Base-by-base conservation (phyloP, 2,329 filamentous ascomycete species). In the Sordariomycetes sp. region DNA sequence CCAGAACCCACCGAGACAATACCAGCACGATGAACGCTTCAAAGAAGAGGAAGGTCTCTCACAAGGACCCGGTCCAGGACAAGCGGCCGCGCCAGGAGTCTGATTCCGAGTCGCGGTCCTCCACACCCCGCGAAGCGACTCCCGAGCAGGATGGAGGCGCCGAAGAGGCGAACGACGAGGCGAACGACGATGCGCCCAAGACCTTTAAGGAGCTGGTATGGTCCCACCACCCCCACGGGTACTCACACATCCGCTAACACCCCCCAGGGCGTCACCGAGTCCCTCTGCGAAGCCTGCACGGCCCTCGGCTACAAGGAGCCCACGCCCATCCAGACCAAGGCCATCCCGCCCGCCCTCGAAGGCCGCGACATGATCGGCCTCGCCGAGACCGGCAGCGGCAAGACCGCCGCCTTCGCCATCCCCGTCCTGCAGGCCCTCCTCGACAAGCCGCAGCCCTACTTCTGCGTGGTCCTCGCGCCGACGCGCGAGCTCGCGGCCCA, bases 301-400 rank as follows among this genome's bases (percentile, higher is more conserved):
- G 78, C 82, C 0, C 80, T 97, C 57, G 88, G 88, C 62, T 99
- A 91, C 79, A 95, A 87, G 66, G 73, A 80, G 32, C 90, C 94
- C 0, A 99, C 93, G 1, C 87, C 92, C 0, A 97, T 99, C 63
- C 94, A 97, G 71, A 80, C 80, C 56, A 82, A 95, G 70, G 81
- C 91, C 0, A 96, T 97, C 65, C 93, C 93, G 4, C 70, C 80
- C 56, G 92, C 92, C 40, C 79, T 97, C 3, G 74, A 88, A 66
- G 86, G 88, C 57, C 83, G 90, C 66, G 94, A 97, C 71, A 78
- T 97, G 37, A 96, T 99, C 64, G 94, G 92, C 50, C 79, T 97
- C 56, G 94, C 94, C 35, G 93, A 99, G 73, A 99, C 94, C 0
- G 94, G 94, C 64, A 91, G 86, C 68, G 94, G 94, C 73, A 99